Evolutionary conservation across 2,329 filamentous ascomycete species (phyloP).

Genomic region (Dothistroma pini): DNA sequence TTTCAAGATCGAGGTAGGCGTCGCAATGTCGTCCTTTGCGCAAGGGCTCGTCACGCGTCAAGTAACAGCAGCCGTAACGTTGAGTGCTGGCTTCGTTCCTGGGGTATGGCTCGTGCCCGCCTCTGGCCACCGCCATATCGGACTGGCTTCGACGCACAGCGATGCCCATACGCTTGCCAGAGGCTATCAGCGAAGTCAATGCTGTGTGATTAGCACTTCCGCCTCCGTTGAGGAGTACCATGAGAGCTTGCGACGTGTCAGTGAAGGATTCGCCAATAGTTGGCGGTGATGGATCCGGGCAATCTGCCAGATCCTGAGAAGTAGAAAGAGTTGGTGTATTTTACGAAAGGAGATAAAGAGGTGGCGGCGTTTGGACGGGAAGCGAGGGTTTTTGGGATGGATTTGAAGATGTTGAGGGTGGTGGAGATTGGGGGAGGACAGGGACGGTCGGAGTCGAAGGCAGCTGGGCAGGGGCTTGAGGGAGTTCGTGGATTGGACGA

Average conservation of each 20-base stretch:
- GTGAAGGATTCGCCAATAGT: background rate
- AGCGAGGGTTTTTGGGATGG: too few species aligned
- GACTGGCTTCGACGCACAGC: background rate
- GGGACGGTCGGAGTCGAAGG: too few species aligned
- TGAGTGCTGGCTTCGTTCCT: background rate
- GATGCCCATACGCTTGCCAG: background rate
- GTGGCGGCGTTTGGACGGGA: too few species aligned
- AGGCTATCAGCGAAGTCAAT: background rate
- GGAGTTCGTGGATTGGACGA: background rate
- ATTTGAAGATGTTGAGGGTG: too few species aligned
- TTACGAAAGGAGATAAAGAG: too few species aligned
- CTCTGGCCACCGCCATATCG: background rate
- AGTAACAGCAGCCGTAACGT: background rate
- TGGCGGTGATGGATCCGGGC: too few species aligned
- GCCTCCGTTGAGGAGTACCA: background rate
- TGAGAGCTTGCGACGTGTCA: background rate
- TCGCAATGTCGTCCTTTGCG: background rate
- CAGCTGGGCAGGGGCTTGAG: background rate
- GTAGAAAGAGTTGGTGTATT: too few species aligned
- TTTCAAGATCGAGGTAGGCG: background rate
- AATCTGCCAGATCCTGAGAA: too few species aligned
- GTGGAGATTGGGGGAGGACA: too few species aligned
- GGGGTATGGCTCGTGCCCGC: background rate
- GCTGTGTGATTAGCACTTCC: background rate
- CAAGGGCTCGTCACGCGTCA: background rate